These are phyloP conservation scores for Rhynchosporium secalis DNA, from an alignment of 2,329 filamentous ascomycete species.

Conservation along the genomic window DNA sequence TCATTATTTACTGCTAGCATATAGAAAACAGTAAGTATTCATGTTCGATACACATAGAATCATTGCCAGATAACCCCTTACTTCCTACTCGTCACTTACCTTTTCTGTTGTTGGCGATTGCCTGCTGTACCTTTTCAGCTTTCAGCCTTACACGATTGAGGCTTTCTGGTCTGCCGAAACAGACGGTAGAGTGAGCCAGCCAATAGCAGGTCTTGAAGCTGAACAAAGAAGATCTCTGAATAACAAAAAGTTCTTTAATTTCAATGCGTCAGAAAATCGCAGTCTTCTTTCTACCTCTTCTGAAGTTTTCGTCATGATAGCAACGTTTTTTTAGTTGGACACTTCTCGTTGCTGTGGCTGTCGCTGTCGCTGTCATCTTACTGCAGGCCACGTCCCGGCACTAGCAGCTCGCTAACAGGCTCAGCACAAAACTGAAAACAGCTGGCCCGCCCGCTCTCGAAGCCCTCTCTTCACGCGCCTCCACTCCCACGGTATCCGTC, in stretches of 20 bases:
- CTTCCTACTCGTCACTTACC: not conserved
- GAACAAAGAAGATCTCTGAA: conserved; percentile 9
- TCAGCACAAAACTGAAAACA: conserved; percentile 13
- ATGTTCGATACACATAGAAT: not conserved
- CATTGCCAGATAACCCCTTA: not conserved
- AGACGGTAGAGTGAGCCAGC: not conserved
- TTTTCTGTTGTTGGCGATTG: not conserved
- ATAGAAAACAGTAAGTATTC: not conserved
- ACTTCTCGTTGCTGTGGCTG: not conserved
- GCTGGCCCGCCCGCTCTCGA: conserved; percentile 12
- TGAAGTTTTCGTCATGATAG: no score
- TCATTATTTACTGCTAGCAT: not conserved
- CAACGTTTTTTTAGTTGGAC: no score
- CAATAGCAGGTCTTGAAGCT: conserved; percentile 13
- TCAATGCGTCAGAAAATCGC: not conserved
- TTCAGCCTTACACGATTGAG: conserved; percentile 16
- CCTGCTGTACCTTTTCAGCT: conserved; percentile 10
- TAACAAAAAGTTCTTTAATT: not conserved
- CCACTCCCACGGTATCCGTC: conserved; percentile 31
- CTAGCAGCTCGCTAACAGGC: not conserved
- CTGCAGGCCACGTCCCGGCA: conserved; percentile 1
- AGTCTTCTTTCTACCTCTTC: not conserved
- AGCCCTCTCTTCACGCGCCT: conserved; percentile 27
- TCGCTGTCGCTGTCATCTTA: not conserved
- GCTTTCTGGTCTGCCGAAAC: conserved; percentile 10